These are phyloP conservation scores for Coemansia sp. DNA, from an alignment of 192 early-diverging fungal genomes.

Conservation along the genomic window DNA sequence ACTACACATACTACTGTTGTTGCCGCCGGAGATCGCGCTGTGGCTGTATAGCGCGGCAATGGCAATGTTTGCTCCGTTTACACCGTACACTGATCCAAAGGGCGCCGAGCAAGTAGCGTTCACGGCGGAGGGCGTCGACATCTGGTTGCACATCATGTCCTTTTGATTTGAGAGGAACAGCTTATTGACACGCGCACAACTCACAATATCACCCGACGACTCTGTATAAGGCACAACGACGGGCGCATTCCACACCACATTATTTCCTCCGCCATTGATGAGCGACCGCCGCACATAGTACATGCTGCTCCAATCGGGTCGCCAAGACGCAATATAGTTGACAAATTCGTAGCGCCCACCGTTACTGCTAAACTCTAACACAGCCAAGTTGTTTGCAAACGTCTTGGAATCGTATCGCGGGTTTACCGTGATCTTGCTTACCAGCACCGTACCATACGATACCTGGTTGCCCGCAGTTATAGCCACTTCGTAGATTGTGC, in stretches of 20 bases:
- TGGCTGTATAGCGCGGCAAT: conserved; percentile 50
- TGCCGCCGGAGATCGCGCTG: conserved; percentile 28
- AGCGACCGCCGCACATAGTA: conserved; percentile 42
- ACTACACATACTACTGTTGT: conserved; percentile 10
- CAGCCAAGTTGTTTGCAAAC: conserved; percentile 52
- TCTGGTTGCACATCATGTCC: conserved; percentile 42
- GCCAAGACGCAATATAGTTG: conserved; percentile 50
- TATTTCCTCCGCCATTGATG: neutral
- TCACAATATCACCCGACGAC: neutral
- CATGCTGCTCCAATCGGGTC: conserved; percentile 35
- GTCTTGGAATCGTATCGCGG: conserved; percentile 37
- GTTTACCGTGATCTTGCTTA: conserved; percentile 27
- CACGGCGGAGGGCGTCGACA: conserved; percentile 12
- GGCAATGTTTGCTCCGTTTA: conserved; percentile 17
- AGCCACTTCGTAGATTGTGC: conserved; percentile 32
- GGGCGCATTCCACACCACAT: conserved; percentile 34
- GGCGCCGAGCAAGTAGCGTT: conserved; percentile 31
- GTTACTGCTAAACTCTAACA: conserved; percentile 27
- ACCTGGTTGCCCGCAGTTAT: conserved; percentile 22
- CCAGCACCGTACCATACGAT: conserved; percentile 24
- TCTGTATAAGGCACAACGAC: conserved; percentile 5
- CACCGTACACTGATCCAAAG: conserved; percentile 37
- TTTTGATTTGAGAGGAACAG: conserved; percentile 28
- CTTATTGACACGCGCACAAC: conserved; percentile 18
- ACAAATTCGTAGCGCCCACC: conserved; percentile 21